Evolutionary conservation across 2,329 filamentous ascomycete species (phyloP), one percentile per base, ranked within the genome.

Genomic region (Xylariaceae sp.): DNA sequence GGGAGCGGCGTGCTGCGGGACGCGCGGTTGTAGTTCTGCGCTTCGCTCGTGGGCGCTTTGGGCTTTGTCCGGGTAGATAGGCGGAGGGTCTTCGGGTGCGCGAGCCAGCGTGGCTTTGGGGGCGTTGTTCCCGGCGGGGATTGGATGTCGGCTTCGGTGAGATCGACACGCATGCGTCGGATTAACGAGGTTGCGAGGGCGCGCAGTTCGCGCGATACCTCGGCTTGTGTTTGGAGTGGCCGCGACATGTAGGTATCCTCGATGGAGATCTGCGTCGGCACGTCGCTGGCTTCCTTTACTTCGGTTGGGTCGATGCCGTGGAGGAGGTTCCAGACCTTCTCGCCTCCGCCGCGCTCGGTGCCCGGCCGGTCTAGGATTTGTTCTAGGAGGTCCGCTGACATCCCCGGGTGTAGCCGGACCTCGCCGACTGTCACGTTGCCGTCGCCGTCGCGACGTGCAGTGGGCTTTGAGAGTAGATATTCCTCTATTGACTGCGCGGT

Each of bases 201-300:
- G n/a, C 74, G 71, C 39, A 96, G 74, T 70, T 95, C 86, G 58
- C 80, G 81, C 40, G 75, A 72, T 29, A 95, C 83, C 54, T 85
- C 79, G 1, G 81, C 70, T 48, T 86, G 67, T 0, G 78, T 84
- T 61, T 87, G 81, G 1, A 96, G 74, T 0, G 84, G 83, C 21
- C 82, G 79, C 1, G 79, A 76, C 32, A 80, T 76, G 68, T 95
- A 97, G 15, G 90, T 94, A 71, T 97, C 92, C 67, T 97, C 92
- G 59, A 97, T 94, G 69, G 89, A 94, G 67, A 97, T 95, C 70
- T 96, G 92, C 1, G 83, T 84, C 0, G 92, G 92, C 1, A 95
- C 71, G 42, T 84, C 80, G 61, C 81, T 82, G 1, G 84, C 87
- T 58, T 84, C 78, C 47, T 84, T 83, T 16, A 97, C 90, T 54